Percentiles rank a stretch among this genome's conserved stretches.
phyloP scores from a whole-genome alignment of 202 grass and related monocot species.

The Panicum virgatum region DNA sequence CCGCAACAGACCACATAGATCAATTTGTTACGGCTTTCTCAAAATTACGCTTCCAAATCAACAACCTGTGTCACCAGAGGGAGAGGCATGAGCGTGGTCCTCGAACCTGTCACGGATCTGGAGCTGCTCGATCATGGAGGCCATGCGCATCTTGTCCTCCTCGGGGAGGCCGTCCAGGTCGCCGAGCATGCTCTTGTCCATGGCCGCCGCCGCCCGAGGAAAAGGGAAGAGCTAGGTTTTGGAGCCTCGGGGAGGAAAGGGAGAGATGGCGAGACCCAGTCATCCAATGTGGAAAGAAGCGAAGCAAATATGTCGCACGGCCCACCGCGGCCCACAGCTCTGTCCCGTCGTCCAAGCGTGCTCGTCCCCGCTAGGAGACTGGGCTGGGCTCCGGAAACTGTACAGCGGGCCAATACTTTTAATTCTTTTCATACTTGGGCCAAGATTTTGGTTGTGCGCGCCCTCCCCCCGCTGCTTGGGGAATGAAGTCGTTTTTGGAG shows the following conservation, averaged over 20 bases:
- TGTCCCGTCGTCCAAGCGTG: too few species aligned
- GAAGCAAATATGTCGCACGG: too few species aligned
- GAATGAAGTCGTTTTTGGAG: too few species aligned
- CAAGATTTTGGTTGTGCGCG: too few species aligned
- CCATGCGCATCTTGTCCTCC: constrained; percentile 91
- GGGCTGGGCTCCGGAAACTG: not conserved
- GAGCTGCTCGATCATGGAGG: constrained; percentile 86
- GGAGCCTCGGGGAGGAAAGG: not conserved
- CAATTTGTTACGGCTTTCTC: too few species aligned
- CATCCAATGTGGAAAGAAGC: too few species aligned
- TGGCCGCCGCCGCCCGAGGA: constrained; percentile 19
- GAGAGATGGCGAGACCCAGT: not conserved
- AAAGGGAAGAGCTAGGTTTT: constrained; percentile 7
- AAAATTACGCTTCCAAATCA: not conserved
- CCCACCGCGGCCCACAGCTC: too few species aligned
- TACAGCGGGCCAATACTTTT: not conserved
- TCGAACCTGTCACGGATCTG: constrained; percentile 91
- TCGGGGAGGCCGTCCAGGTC: constrained; percentile 86
- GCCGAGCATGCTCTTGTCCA: constrained; percentile 97
- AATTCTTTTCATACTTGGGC: too few species aligned
- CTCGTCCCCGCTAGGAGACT: not conserved
- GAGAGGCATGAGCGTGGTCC: not conserved
- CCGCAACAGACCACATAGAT: not conserved
- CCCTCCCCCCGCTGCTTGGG: too few species aligned
- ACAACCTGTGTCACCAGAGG: not conserved